phyloP scores from a whole-genome alignment of 176 grass and related monocot genomes.

The Raddia guianensis region DNA sequence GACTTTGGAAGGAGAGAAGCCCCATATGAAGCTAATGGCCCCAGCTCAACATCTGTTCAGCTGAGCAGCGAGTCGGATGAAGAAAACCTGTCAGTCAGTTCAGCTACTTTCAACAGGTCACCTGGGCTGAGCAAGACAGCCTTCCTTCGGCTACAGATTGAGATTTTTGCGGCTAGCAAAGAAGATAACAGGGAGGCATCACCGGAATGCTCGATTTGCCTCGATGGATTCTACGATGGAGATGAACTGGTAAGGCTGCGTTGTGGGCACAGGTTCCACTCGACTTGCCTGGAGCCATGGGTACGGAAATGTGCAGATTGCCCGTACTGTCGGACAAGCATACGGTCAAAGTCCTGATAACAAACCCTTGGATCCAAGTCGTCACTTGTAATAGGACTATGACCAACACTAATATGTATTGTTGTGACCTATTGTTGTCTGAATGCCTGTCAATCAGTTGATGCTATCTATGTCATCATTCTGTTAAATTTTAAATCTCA shows the following conservation, averaged over 20 bases:
- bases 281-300: constrained; percentile 80
- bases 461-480: neutral
- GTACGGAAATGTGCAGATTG: constrained; percentile 77
- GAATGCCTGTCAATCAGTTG: neutral
- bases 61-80: constrained; percentile 50
- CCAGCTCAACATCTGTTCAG: constrained; percentile 41
- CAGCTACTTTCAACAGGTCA: constrained; percentile 50
- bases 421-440: constrained; percentile 17
- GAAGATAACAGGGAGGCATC: constrained; percentile 50
- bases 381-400: constrained; percentile 20
- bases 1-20: constrained; percentile 50
- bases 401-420: constrained; percentile 7
- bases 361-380: neutral
- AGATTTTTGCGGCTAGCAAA: constrained; percentile 63
- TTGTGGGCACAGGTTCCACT: constrained; percentile 85
- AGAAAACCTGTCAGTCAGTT: constrained; percentile 24
- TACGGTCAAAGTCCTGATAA: constrained; percentile 44
- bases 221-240: constrained; percentile 65
- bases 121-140: constrained; percentile 68
- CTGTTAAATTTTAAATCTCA: constrained; percentile 18
- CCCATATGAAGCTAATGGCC: constrained; percentile 26
- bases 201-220: constrained; percentile 85
- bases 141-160: constrained; percentile 59
- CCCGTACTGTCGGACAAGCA: constrained; percentile 78
- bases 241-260: constrained; percentile 62